A percentile compares a stretch with the other conserved stretches of the same genome.
phyloP scores from a whole-genome alignment of 2,329 filamentous ascomycete species.

The Hypoxylon sp. region DNA sequence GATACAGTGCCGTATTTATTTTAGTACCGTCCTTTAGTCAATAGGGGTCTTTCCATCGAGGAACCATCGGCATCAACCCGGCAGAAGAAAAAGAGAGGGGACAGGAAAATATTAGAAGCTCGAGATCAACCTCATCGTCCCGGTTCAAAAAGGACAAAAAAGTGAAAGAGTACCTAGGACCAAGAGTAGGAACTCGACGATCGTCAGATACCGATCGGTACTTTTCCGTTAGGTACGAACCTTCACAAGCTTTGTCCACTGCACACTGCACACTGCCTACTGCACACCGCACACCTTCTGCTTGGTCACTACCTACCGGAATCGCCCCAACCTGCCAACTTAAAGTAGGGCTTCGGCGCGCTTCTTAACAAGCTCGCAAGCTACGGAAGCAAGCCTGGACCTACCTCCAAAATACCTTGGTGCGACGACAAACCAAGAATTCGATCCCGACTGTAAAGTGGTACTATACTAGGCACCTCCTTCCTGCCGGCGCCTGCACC shows the following conservation, averaged over 20 bases:
- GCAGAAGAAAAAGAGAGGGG: slow-evolving; percentile 22
- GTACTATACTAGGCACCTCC: slow-evolving; percentile 4
- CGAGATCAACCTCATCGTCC: background rate
- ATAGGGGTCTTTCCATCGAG: slow-evolving; percentile 34
- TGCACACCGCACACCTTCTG: slow-evolving; percentile 1
- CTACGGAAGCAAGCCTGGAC: background rate
- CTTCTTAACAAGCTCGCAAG: background rate
- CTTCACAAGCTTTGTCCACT: slow-evolving; percentile 2
- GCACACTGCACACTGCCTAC: background rate
- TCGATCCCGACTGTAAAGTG: slow-evolving; percentile 4
- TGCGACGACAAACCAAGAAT: slow-evolving; percentile 31
- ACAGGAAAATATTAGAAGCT: slow-evolving; percentile 11
- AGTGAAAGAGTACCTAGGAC: background rate
- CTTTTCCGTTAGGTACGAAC: too few relatives aligned
- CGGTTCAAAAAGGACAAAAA: background rate
- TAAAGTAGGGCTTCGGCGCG: background rate
- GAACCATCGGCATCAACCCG: slow-evolving; percentile 13
- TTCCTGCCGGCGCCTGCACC: too few relatives aligned
- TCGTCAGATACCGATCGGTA: background rate
- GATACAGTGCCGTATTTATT: slow-evolving; percentile 30
- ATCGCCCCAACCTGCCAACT: slow-evolving; percentile 1
- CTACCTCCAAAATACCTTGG: slow-evolving; percentile 22
- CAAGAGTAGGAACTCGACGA: background rate
- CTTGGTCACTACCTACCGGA: background rate
- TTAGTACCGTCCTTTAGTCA: slow-evolving; percentile 32